Base-by-base conservation (phyloP, 192 early-diverging fungal genomes). In the Podila minutissima region DNA sequence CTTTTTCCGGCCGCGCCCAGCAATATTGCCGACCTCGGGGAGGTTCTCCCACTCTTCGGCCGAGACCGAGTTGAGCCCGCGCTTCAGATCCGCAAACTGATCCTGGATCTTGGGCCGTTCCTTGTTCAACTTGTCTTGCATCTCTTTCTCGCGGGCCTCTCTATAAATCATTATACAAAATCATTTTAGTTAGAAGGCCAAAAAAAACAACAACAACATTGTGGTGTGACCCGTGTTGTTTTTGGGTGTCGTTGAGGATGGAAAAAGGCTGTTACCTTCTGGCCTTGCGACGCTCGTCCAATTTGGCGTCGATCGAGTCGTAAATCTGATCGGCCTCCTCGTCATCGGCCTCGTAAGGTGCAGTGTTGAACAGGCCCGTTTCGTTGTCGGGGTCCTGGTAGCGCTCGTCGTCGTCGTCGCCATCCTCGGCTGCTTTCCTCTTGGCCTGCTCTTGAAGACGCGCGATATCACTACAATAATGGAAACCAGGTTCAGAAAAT, bases 301-400 rank as follows among this genome's bases (percentile, higher is more conserved):
- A 95, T 66, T 94, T 94, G 17, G 84, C 83, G 62, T 99, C 98
- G 58, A 99, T 93, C 55, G 90, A 84, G 22, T 93, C 93, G 84
- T 94, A 99, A 13, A 99, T 93, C 60, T 88, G 83, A 74, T 99
- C 98, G 2, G 98, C 98, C 75, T 99, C 98, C 75, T 97, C 97
- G 74, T 99, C 98, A 71, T 99, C 97, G 22, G 91, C 93, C 59
- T 97, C 98, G 69, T 99, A 98, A 8, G 95, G 95, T 32, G 89
- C 87, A 7, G 89, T 86, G 67, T 89, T 91, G 75, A 98, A 99
- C 38, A 99, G 84, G 26, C 96, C 96, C 6, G 91, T 92, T 64
- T 99, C 97, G 70, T 99, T 97, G 61, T 97, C 97, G 10, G 95
- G 95, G 74, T 98, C 96, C 66, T 95, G 90, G 74, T 90, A 95